Conservation (phyloP, 1,284 basidiomycete genomes). For the Malassezia pachydermatis region DNA sequence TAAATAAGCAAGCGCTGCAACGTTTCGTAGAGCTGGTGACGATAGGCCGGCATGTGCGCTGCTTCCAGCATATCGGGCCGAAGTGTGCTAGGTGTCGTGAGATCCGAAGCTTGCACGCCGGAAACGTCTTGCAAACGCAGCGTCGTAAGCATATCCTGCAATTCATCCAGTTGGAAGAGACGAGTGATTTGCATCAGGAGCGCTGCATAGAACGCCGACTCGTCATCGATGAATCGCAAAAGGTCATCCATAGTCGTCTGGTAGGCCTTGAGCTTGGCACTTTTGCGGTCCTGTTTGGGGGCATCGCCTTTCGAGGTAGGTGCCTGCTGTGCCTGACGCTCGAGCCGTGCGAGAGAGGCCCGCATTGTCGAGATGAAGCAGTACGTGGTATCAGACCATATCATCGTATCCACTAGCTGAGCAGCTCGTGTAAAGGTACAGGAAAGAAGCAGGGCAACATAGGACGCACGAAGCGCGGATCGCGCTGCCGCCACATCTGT, state of each 20-base stretch:
- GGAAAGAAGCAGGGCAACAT: constrained; percentile 39
- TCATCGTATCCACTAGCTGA: constrained; percentile 26
- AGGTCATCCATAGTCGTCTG: constrained; percentile 23
- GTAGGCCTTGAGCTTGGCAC: constrained; percentile 22
- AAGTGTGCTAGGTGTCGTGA: neutral
- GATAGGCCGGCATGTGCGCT: neutral
- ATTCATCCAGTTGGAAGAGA: constrained; percentile 34
- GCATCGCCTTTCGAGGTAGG: constrained; percentile 12
- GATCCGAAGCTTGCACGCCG: neutral
- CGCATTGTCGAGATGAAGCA: constrained; percentile 31
- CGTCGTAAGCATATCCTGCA: constrained; percentile 22
- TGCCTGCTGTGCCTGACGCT: constrained; percentile 22
- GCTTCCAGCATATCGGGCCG: neutral
- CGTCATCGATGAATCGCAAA: constrained; percentile 32
- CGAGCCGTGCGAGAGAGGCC: constrained; percentile 23
- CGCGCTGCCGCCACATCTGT: constrained; percentile 32
- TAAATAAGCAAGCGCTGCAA: constrained; percentile 61
- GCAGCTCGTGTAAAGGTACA: constrained; percentile 33
- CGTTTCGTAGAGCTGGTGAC: constrained; percentile 4
- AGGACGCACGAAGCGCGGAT: constrained; percentile 35
- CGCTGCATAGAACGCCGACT: constrained; percentile 38
- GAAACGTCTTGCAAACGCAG: constrained; percentile 22
- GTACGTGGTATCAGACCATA: constrained; percentile 45
- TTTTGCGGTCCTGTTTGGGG: constrained; percentile 14
- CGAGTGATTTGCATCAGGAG: constrained; percentile 31